These are phyloP conservation scores for Aspergillus wentii DNA, from an alignment of 495 filamentous ascomycete species.

Conservation along the genomic window DNA sequence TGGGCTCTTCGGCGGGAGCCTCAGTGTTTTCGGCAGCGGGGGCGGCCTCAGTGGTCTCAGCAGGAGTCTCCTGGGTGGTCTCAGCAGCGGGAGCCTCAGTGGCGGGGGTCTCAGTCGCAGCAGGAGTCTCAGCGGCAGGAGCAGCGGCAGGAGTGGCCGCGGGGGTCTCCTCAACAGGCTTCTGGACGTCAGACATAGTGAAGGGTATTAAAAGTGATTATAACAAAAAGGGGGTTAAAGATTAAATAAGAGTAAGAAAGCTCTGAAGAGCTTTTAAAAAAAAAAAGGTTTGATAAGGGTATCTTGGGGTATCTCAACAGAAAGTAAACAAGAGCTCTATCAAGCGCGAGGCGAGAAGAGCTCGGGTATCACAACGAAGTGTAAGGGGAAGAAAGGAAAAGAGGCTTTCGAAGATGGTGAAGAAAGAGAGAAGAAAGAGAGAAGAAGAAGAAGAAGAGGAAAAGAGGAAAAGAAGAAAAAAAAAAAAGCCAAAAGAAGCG, in stretches of 20 bases:
- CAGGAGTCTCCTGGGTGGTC: slow-evolving; percentile 29
- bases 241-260: slow-evolving; percentile 15
- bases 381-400: slow-evolving; percentile 18
- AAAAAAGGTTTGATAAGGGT: slow-evolving; percentile 26
- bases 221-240: slow-evolving; percentile 19
- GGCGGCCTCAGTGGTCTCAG: slow-evolving; percentile 33
- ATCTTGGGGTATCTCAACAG: slow-evolving; percentile 40
- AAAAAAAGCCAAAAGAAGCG: slow-evolving; percentile 15
- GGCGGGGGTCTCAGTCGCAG: slow-evolving; percentile 20
- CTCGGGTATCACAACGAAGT: slow-evolving; percentile 46
- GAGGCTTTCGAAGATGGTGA: slow-evolving; percentile 25
- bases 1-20: slow-evolving; percentile 41
- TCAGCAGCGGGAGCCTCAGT: slow-evolving; percentile 32
- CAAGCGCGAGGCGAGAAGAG: slow-evolving; percentile 24
- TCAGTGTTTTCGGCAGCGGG: slow-evolving; percentile 41
- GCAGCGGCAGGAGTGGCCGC: slow-evolving; percentile 33
- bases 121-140: slow-evolving; percentile 29
- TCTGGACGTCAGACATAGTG: slow-evolving; percentile 50
- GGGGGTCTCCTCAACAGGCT: slow-evolving; percentile 45
- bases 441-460: slow-evolving; percentile 12
- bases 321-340: slow-evolving; percentile 38
- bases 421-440: slow-evolving; percentile 19
- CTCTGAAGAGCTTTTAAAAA: slow-evolving; percentile 19
- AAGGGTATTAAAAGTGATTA: slow-evolving; percentile 28
- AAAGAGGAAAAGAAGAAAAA: slow-evolving; percentile 10